Percentiles rank a stretch among this genome's conserved stretches.
Conservation (phyloP, 148 eudicot genomes). For the Linanthus parryae region DNA sequence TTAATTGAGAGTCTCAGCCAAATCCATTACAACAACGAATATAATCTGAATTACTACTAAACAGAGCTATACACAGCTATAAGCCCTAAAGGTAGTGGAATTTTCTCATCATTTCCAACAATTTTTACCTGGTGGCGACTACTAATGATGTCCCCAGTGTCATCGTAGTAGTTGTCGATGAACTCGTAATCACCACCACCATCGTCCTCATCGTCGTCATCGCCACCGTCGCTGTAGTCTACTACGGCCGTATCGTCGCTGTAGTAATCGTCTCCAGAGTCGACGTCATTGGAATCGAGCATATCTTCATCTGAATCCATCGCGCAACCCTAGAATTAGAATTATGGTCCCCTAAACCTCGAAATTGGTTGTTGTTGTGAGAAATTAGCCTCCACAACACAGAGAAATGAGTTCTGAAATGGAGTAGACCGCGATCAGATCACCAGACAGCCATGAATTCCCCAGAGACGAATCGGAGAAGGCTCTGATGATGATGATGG, state of each 20-base stretch:
- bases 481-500: no score
- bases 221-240: constrained; percentile 22
- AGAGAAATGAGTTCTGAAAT: no score
- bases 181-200: constrained; percentile 39
- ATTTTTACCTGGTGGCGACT: constrained; percentile 26
- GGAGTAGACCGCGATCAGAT: no score
- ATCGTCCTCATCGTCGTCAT: constrained; percentile 14
- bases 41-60: background rate
- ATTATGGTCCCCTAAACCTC: no score
- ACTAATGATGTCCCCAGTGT: constrained; percentile 6
- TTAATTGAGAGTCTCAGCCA: no score
- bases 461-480: no score
- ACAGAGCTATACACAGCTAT: background rate
- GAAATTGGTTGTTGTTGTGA: no score
- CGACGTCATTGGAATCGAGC: constrained; percentile 51
- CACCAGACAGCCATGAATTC: no score
- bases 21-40: background rate
- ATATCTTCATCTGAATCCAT: constrained; percentile 64
- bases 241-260: constrained; percentile 31
- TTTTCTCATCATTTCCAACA: background rate
- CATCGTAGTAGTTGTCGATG: constrained; percentile 23
- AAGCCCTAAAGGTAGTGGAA: background rate
- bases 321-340: background rate
- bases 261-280: constrained; percentile 44
- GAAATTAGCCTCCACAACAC: no score